Base-by-base conservation (phyloP, 805 yeast species). In the Hanseniaspora occidentalis region DNA sequence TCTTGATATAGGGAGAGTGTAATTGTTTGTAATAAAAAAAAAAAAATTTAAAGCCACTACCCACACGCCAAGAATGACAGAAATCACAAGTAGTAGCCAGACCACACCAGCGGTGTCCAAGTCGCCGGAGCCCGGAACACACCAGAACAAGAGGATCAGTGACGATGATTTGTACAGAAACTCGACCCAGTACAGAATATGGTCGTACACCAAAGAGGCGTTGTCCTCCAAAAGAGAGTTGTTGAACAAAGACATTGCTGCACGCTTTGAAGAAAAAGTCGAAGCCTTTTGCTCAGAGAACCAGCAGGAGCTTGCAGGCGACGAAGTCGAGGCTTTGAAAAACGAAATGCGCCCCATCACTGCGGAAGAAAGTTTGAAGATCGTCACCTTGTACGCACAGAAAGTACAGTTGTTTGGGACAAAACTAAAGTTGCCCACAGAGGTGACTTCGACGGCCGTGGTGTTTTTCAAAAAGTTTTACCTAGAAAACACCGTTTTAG, bases 121-220 rank as follows among this genome's bases (percentile, higher is more conserved):
- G 23, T 34, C 6, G 23, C 26, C n/a, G n/a, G n/a, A n/a, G n/a
- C n/a, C n/a, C n/a, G n/a, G n/a, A 27, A 51, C 50, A 35, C 46
- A 48, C 10, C 38, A 44, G 17, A 47, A 50, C 41, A 54, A 56
- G 35, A 58, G 69, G 40, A 69, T 82, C 6, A 65, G 85, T 1
- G 82, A 76, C 50, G 96, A 92, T 57, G 98, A 92, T 47, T 64
- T 92, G 31, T 89, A 84, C 59, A 71, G 97, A 35, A 70, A 86
- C 24, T 83, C 95, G 3, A 71, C 92, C 1, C 98, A 89, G 62
- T 89, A 70, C 56, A 66, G 80, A 39, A 42, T 75, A 8, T 89
- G 98, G 98, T 86, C 96, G 1, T 89, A 73, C 57, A 76, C 85
- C 0, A 53, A 56, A 16, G 72, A 72, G 1, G 72, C 71, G 42